A percentile compares a stretch with the other conserved stretches of the same genome.
These are phyloP conservation scores for Rhododendron ferrugineum DNA, from an alignment of 148 eudicot species.

Conservation along the genomic window DNA sequence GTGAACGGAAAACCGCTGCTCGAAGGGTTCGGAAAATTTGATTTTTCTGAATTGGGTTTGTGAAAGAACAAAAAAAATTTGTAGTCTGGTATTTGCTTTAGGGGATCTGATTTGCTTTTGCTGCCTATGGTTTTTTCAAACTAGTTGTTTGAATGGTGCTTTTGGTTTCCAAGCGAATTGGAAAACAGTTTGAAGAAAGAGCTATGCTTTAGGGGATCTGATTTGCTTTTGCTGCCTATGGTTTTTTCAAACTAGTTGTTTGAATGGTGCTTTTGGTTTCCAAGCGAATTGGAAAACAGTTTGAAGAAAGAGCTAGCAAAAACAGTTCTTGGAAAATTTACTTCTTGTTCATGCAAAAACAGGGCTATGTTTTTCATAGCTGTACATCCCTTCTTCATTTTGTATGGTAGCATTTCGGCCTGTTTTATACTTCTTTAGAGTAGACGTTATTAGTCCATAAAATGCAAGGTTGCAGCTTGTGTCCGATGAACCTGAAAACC, in stretches of 20 bases:
- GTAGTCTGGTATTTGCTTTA: background rate
- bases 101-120: background rate
- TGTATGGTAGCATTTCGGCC: background rate
- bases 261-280: background rate
- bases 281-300: background rate
- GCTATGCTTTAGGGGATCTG: too few relatives aligned
- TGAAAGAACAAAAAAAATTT: background rate
- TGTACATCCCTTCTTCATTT: background rate
- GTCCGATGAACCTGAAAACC: too few relatives aligned
- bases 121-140: background rate
- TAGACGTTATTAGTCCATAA: background rate
- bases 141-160: background rate
- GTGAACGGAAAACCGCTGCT: conserved; percentile 34
- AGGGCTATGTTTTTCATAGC: background rate
- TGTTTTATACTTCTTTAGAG: background rate
- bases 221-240: background rate
- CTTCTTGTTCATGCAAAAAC: background rate
- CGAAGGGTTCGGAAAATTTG: conserved; percentile 39
- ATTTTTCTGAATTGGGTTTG: conserved; percentile 6
- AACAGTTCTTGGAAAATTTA: background rate
- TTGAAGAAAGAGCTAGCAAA: conserved; percentile 13
- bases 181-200: conserved; percentile 11
- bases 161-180: background rate
- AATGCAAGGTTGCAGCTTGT: too few relatives aligned
- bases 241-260: background rate